Evolutionary conservation across 768 basidiomycete species (phyloP).

Genomic region (Lactarius indigo): DNA sequence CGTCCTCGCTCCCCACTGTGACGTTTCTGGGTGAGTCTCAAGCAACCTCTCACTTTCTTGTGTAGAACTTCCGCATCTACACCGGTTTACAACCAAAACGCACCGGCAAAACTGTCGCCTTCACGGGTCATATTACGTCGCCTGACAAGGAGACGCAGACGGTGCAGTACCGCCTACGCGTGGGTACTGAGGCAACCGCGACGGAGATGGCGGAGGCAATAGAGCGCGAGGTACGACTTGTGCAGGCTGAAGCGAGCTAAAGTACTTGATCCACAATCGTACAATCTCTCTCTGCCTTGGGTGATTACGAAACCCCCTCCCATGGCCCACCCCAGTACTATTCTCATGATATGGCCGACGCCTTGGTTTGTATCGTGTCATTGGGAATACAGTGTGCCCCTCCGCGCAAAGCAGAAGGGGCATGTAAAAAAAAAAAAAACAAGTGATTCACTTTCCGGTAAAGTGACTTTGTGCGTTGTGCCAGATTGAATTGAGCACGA

Average conservation of each 20-base stretch:
- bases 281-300: slow-evolving; percentile 25
- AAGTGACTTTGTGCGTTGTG: slow-evolving; percentile 91
- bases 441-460: slow-evolving; percentile 44
- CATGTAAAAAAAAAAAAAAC: neutral
- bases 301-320: slow-evolving; percentile 2
- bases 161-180: slow-evolving; percentile 58
- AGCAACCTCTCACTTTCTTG: neutral
- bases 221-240: slow-evolving; percentile 57
- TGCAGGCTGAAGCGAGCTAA: slow-evolving; percentile 37
- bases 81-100: slow-evolving; percentile 51
- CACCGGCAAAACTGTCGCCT: slow-evolving; percentile 52
- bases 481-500: slow-evolving; percentile 90
- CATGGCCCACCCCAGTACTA: neutral
- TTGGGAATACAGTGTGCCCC: slow-evolving; percentile 2
- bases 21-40: slow-evolving; percentile 1
- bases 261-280: slow-evolving; percentile 13
- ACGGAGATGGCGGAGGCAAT: slow-evolving; percentile 53
- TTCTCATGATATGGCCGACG: slow-evolving; percentile 4
- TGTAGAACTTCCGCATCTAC: slow-evolving; percentile 73
- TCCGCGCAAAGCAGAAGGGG: neutral
- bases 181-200: slow-evolving; percentile 58
- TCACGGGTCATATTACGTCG: slow-evolving; percentile 62
- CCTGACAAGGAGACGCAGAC: slow-evolving; percentile 36
- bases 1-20: slow-evolving; percentile 31
- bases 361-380: neutral